phyloP scores from a whole-genome alignment of 257 asterid species.

The Asclepias syriaca region DNA sequence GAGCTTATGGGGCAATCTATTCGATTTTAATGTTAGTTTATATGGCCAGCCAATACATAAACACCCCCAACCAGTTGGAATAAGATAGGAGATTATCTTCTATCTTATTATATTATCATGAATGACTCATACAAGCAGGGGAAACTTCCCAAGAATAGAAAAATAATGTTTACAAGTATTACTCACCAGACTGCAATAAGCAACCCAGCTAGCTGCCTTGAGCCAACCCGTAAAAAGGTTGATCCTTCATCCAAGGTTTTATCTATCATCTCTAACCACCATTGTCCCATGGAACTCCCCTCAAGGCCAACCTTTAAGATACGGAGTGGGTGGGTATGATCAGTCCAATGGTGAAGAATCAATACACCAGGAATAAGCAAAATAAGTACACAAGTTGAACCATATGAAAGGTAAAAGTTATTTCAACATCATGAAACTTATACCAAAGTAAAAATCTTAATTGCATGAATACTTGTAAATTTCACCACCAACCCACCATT shows the following conservation, averaged over 20 bases:
- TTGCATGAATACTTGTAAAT: not conserved
- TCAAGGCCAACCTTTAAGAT: conserved; percentile 89
- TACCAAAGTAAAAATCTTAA: not conserved
- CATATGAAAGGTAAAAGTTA: not conserved
- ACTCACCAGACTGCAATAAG: conserved; percentile 82
- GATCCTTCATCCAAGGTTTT: conserved; percentile 90
- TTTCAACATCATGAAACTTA: not conserved
- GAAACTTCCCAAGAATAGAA: not conserved
- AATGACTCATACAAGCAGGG: not conserved
- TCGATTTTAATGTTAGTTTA: not conserved
- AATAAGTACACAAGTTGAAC: not conserved
- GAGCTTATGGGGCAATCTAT: not conserved
- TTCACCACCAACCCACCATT: not conserved
- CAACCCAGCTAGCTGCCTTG: conserved; percentile 97
- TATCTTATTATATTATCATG: not conserved
- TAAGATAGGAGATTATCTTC: not conserved
- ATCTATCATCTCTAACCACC: conserved; percentile 97
- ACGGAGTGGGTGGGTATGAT: conserved; percentile 2
- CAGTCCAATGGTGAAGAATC: not conserved
- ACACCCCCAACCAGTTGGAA: not conserved
- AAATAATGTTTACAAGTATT: conserved; percentile 6
- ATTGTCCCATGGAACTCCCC: conserved; percentile 95
- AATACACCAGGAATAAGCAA: not conserved
- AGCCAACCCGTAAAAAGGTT: conserved; percentile 79
- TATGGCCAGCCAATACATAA: not conserved